These are phyloP conservation scores for Phytophthora uliginosa DNA, from an alignment of 352 stramenopile species.

Conservation along the genomic window DNA sequence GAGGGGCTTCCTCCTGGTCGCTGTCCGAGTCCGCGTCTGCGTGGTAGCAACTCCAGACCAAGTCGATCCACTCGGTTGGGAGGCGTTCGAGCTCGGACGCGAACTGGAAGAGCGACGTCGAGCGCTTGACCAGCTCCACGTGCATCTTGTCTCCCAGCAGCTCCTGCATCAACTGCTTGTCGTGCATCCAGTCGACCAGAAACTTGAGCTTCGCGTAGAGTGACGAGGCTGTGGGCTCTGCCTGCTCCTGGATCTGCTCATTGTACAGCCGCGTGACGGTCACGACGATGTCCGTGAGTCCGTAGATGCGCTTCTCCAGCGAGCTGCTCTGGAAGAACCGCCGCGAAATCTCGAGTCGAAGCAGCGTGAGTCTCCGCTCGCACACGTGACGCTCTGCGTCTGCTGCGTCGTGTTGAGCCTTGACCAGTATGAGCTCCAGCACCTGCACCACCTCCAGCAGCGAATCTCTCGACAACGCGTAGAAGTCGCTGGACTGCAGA, in stretches of 20 bases:
- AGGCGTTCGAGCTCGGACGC: slow-evolving; percentile 46
- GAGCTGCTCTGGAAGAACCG: slow-evolving; percentile 64
- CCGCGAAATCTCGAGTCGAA: slow-evolving; percentile 64
- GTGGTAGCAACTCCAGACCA: slow-evolving; percentile 67
- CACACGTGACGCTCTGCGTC: slow-evolving; percentile 14
- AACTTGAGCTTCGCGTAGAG: slow-evolving; percentile 36
- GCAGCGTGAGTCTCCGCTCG: slow-evolving; percentile 48
- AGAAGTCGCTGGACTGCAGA: slow-evolving; percentile 41
- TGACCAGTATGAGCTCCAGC: slow-evolving; percentile 60
- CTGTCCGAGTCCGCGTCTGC: slow-evolving; percentile 9
- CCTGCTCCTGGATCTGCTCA: slow-evolving; percentile 42
- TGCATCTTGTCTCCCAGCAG: slow-evolving; percentile 78
- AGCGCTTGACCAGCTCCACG: slow-evolving; percentile 74
- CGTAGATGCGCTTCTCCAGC: slow-evolving; percentile 81
- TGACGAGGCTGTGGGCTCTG: slow-evolving; percentile 34
- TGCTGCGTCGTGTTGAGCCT: slow-evolving; percentile 34
- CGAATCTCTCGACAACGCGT: slow-evolving; percentile 50
- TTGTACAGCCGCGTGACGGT: slow-evolving; percentile 57
- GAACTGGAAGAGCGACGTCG: slow-evolving; percentile 71
- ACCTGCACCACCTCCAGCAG: slow-evolving; percentile 72
- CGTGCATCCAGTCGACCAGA: slow-evolving; percentile 61
- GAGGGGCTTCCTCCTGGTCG: slow-evolving; percentile 4
- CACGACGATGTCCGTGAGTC: slow-evolving; percentile 71
- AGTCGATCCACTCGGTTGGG: slow-evolving; percentile 50
- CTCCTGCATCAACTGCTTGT: slow-evolving; percentile 54